Conservation (phyloP, 768 basidiomycete species). For the Podaxis rugospora region DNA sequence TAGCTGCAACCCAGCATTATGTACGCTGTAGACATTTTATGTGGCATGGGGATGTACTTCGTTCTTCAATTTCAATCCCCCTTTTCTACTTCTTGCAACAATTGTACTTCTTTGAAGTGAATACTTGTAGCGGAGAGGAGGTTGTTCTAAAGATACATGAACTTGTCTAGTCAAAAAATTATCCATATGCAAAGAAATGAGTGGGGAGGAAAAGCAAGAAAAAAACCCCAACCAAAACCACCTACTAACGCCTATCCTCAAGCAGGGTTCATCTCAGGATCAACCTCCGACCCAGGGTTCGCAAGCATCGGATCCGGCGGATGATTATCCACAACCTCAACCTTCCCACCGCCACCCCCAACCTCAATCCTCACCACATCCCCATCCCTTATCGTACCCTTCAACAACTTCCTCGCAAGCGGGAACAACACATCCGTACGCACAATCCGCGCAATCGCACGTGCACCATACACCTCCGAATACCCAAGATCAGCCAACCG, state of each 20-base stretch:
- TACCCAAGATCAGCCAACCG: conserved; percentile 80
- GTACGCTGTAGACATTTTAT: no score
- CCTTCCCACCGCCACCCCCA: conserved; percentile 22
- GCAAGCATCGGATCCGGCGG: conserved; percentile 36
- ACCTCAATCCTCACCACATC: conserved; percentile 59
- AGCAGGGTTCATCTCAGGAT: conserved; percentile 22
- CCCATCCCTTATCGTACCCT: conserved; percentile 76
- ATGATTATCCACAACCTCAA: conserved; percentile 66
- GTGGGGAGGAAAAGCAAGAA: background rate
- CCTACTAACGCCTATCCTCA: background rate
- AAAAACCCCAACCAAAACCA: background rate
- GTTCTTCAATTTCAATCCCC: no score
- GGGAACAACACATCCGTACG: conserved; percentile 79
- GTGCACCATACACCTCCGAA: conserved; percentile 81
- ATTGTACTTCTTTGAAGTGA: no score
- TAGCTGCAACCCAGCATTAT: no score
- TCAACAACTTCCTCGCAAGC: conserved; percentile 74
- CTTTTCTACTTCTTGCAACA: no score
- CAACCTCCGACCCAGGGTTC: conserved; percentile 4
- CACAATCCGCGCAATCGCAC: conserved; percentile 85
- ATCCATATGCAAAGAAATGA: background rate
- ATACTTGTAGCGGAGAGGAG: background rate
- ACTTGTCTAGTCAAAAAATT: background rate
- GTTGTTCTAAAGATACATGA: background rate
- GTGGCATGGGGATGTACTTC: no score